Conservation (phyloP, 768 basidiomycete genomes). For the Artomyces pyxidatus region DNA sequence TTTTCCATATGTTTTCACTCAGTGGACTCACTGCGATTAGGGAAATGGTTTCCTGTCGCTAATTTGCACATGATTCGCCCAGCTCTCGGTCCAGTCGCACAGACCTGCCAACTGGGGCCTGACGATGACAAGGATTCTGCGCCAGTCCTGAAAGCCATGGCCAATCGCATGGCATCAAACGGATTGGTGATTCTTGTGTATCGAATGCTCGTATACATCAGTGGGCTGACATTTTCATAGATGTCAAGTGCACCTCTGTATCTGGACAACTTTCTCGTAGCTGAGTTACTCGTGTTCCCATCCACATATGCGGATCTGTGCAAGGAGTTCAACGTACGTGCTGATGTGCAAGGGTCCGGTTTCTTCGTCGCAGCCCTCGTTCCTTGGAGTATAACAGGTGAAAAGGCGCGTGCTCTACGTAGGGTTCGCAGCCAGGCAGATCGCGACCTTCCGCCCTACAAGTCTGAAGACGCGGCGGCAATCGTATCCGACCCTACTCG, state of each 20-base stretch:
- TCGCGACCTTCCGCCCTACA: not conserved
- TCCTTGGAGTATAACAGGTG: slow-evolving; percentile 36
- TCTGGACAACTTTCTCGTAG: slow-evolving; percentile 41
- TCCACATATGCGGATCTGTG: slow-evolving; percentile 27
- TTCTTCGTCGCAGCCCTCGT: slow-evolving; percentile 37
- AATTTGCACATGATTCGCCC: slow-evolving; percentile 40
- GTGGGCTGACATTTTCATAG: too few relatives aligned
- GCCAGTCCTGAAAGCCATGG: slow-evolving; percentile 32
- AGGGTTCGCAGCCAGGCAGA: slow-evolving; percentile 4
- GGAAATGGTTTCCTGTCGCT: slow-evolving; percentile 38
- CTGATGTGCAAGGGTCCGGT: slow-evolving; percentile 23
- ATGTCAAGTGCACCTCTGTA: slow-evolving; percentile 32
- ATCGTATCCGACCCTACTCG: too few relatives aligned
- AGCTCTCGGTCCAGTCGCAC: slow-evolving; percentile 42
- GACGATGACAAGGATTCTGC: slow-evolving; percentile 31
- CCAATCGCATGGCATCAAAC: slow-evolving; percentile 48
- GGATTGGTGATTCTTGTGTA: not conserved
- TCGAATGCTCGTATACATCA: too few relatives aligned
- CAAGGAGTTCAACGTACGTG: slow-evolving; percentile 34
- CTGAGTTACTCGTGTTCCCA: slow-evolving; percentile 50
- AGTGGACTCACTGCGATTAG: slow-evolving; percentile 34
- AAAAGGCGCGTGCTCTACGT: slow-evolving; percentile 21
- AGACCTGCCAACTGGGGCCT: slow-evolving; percentile 44
- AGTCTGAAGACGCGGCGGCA: too few relatives aligned
- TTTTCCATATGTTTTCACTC: slow-evolving; percentile 40